Base-by-base conservation (phyloP, 2,329 filamentous ascomycete species). In the Arthrobotrys iridis region DNA sequence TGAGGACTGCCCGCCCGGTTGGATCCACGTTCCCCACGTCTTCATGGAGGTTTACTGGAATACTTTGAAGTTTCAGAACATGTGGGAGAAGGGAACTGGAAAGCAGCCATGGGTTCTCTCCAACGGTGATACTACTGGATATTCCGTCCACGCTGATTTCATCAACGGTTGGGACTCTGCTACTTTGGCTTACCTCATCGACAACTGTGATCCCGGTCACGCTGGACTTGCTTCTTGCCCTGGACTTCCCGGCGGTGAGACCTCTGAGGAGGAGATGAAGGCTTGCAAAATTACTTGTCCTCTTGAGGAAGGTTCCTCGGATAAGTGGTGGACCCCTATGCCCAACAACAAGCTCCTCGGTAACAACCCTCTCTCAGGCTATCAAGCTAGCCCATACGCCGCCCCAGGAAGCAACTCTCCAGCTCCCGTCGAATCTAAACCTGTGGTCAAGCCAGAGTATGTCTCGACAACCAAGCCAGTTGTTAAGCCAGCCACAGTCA, bases 31-130 rank as follows among this genome's bases (percentile, higher is more conserved):
- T 24, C 88, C 91, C 1, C 90, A 90, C 77, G 85, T 97, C 48
- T 90, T 96, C 82, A 97, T 87, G 81, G 93, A 97, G 84, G 92
- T 90, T 30, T 96, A 96, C 82, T 96, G 89, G 88, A 84, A 90
- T 80, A 96, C 92, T 5, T 37, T 75, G n/a, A 67, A 68, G 30
- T 75, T 63, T 28, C 37, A 75, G 41, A 82, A 87, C 59, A 85
- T 84, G 1, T 96, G 91, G 82, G 83, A 83, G 28, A 62, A 68
- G n/a, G 71, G 71, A 58, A 83, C 86, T 24, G 45, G 66, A 2
- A 75, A 77, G 5, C 92, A 92, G 62, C 83, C 88, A 77, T 97
- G 95, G 80, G 85, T 93, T 59, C 83, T 96, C 52, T 85, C 92
- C 59, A 93, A 93, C 79, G 92, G 92, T 76, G 93, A 97, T 79